These are phyloP conservation scores for Rhodocollybia butyracea DNA, from an alignment of 768 basidiomycete genomes.

Conservation along the genomic window DNA sequence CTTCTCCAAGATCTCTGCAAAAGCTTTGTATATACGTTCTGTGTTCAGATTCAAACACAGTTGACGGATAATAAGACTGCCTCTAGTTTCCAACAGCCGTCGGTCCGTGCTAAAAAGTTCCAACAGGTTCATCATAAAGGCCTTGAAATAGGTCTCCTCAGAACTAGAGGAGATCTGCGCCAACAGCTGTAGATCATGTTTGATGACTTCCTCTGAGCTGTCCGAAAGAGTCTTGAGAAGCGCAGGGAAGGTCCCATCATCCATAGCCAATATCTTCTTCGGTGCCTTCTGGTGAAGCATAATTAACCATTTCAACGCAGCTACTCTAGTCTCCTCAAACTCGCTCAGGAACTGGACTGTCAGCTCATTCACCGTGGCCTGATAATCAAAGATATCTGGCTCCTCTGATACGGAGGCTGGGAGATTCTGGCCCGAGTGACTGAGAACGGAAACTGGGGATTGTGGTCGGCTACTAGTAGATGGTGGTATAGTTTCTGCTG, in stretches of 20 bases:
- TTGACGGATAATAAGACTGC: constrained; percentile 94
- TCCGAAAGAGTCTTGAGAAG: constrained; percentile 95
- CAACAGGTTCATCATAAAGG: constrained; percentile 92
- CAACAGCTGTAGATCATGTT: constrained; percentile 90
- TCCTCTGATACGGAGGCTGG: constrained; percentile 40
- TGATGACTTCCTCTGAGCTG: constrained; percentile 96
- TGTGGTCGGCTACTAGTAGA: constrained; percentile 62
- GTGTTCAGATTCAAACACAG: constrained; percentile 92
- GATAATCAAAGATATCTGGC: constrained; percentile 84
- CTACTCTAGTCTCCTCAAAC: constrained; percentile 93
- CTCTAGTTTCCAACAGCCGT: constrained; percentile 82
- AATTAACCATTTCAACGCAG: constrained; percentile 94
- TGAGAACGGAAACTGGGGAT: constrained; percentile 54
- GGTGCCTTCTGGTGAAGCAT: constrained; percentile 99
- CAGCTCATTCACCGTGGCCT: constrained; percentile 86
- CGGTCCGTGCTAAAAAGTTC: constrained; percentile 95
- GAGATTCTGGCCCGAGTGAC: constrained; percentile 32
- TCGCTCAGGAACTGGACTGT: constrained; percentile 95
- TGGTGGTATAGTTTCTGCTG: constrained; percentile 19
- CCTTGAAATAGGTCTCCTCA: constrained; percentile 92
- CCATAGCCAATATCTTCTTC: constrained; percentile 91
- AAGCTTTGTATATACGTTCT: constrained; percentile 91
- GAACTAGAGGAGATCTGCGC: constrained; percentile 97
- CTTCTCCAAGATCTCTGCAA: constrained; percentile 96
- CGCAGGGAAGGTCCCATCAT: constrained; percentile 95